These are phyloP conservation scores for Metschnikowia kofuensis DNA, from an alignment of 805 yeast genomes.

Conservation along the genomic window DNA sequence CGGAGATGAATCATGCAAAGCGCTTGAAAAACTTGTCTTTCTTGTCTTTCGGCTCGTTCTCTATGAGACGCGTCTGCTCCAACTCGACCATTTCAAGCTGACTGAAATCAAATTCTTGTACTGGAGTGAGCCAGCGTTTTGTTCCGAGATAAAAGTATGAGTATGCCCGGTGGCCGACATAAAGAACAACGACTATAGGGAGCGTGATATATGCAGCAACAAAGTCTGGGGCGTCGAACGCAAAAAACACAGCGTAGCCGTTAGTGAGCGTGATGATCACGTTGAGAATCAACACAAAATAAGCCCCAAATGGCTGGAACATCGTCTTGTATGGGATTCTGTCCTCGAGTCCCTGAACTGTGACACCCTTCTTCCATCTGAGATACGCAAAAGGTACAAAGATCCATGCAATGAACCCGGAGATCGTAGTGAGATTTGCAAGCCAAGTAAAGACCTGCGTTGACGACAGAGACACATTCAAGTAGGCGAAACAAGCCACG, in stretches of 20 bases:
- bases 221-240: slow-evolving; percentile 55
- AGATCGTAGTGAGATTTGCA: slow-evolving; percentile 62
- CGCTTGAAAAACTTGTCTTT: background rate
- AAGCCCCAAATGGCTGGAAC: slow-evolving; percentile 58
- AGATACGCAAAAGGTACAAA: slow-evolving; percentile 50
- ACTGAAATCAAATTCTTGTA: slow-evolving; percentile 56
- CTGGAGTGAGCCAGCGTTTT: slow-evolving; percentile 44
- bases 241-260: slow-evolving; percentile 67
- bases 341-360: slow-evolving; percentile 48
- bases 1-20: background rate
- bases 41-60: slow-evolving; percentile 9
- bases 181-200: slow-evolving; percentile 52
- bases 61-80: slow-evolving; percentile 40
- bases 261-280: slow-evolving; percentile 61
- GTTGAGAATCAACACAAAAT: slow-evolving; percentile 49
- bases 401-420: slow-evolving; percentile 67
- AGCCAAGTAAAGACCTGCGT: slow-evolving; percentile 61
- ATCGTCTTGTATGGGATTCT: slow-evolving; percentile 57
- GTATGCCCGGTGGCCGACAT: slow-evolving; percentile 56
- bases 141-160: slow-evolving; percentile 25
- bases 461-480: slow-evolving; percentile 53
- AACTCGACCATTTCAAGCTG: slow-evolving; percentile 62
- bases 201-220: slow-evolving; percentile 71
- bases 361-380: slow-evolving; percentile 64
- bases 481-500: slow-evolving; percentile 48